phyloP scores from a whole-genome alignment of 2,329 filamentous ascomycete genomes.

The Emmonsia crescens region DNA sequence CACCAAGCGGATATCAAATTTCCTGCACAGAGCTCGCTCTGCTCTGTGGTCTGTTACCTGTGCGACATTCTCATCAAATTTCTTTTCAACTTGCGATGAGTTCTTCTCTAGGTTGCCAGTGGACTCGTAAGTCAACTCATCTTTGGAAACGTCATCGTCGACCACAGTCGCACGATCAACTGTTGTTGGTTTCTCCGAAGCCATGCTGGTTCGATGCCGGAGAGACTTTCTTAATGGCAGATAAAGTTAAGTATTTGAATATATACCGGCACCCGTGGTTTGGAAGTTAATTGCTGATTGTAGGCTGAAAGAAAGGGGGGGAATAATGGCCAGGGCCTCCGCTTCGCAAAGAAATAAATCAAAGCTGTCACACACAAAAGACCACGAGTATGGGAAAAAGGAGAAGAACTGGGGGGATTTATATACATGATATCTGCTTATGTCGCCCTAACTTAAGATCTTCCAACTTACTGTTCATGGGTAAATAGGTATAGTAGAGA shows the following conservation, averaged over 20 bases:
- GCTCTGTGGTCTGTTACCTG: slow-evolving; percentile 35
- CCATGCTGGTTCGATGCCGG: not conserved
- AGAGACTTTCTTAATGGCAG: not conserved
- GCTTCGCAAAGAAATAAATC: not conserved
- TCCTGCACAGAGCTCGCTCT: slow-evolving; percentile 42
- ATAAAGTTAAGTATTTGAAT: not conserved
- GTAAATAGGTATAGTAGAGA: not conserved
- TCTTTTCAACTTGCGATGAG: not conserved
- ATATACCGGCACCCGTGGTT: not conserved
- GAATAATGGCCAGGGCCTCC: not conserved
- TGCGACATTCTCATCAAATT: slow-evolving; percentile 17
- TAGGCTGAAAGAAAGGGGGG: not conserved
- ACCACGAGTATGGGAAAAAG: not conserved
- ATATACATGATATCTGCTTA: not conserved
- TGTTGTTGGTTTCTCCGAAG: not conserved
- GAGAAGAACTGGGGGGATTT: not conserved
- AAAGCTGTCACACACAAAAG: not conserved
- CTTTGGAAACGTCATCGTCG: not conserved
- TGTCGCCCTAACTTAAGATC: not conserved
- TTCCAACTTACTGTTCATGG: not conserved
- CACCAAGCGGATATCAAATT: slow-evolving; percentile 42
- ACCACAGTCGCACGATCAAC: not conserved
- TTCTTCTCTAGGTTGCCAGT: not conserved
- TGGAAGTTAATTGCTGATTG: not conserved
- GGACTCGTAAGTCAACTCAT: not conserved